Conservation (phyloP, 257 asterid genomes). For the Solanum chiquidenum region DNA sequence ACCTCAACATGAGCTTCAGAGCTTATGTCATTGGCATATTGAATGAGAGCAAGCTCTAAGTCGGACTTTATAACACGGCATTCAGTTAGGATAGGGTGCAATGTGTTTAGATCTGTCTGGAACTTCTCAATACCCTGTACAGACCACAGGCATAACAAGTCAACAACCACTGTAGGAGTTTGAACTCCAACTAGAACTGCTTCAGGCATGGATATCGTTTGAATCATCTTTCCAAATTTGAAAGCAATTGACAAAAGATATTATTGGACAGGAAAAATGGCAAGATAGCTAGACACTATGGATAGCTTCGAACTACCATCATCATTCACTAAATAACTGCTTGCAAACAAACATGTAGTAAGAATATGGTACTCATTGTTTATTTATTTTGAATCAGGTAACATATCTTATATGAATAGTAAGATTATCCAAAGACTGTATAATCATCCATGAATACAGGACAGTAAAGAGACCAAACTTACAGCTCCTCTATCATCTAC, state of each 20-base stretch:
- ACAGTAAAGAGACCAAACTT: not conserved
- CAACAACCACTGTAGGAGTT: not conserved
- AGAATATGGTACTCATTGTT: not conserved
- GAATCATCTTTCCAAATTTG: not conserved
- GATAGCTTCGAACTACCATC: not conserved
- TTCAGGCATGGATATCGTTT: not conserved
- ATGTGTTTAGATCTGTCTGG: conserved; percentile 43
- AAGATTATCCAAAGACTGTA: not conserved
- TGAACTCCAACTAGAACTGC: not conserved
- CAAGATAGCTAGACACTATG: not conserved
- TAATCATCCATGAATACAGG: not conserved
- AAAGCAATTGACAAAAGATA: not conserved
- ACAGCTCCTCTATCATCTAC: not conserved
- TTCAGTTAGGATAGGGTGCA: conserved; percentile 92
- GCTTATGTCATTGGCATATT: conserved; percentile 95
- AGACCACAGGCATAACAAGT: not conserved
- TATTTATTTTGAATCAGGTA: not conserved
- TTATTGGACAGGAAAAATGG: not conserved
- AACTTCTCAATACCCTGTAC: conserved; percentile 76
- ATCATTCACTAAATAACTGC: not conserved
- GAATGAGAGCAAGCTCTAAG: conserved; percentile 75
- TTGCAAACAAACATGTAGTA: not conserved
- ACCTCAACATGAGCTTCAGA: conserved; percentile 99
- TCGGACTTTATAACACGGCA: conserved; percentile 83
- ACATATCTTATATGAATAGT: not conserved